Base-by-base conservation (phyloP, 352 stramenopile species). In the Halophytophthora batemanensis region DNA sequence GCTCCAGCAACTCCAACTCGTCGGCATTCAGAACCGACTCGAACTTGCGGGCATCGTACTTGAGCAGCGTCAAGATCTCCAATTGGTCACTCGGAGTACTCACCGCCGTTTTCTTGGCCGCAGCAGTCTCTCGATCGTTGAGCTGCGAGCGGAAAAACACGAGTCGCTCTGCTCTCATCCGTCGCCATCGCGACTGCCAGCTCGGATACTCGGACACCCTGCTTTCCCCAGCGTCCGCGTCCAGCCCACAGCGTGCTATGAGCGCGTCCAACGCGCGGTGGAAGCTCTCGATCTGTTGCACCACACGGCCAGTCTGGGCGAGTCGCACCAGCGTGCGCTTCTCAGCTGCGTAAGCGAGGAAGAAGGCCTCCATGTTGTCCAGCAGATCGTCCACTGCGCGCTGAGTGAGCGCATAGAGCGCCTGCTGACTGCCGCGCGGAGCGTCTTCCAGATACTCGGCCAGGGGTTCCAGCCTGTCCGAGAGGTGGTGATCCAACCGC, bases 271-370 rank as follows among this genome's bases (percentile, higher is more conserved):
- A 44, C 7, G 36, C 46, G 34, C 60, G 59, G n/a, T 69, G 59
- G 25, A 69, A 63, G 18, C 61, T 59, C 42, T 73, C 64, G 13
- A 69, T 53, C 56, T 69, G 55, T 23, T 66, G 55, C 36, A 67
- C 64, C 13, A 73, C 31, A 47, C 64, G 60, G n/a, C 64, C 64
- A 2, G 60, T 74, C 42, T 68, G 56, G 8, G 56, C 52, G 23
- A 70, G 60, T 6, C 64, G 56, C 64, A 50, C 68, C 6, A 74
- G 45, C 18, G 64, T 50, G 13, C 51, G 52, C 19, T 61, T 59
- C 38, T 74, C 56, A 21, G 45, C 42, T 23, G 51, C 50, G 23
- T 74, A 74, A 12, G 18, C 29, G 21, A 28, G 42, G 46, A 71
- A 67, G 52, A 71, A 67, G n/a, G n/a, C 51, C 38, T 64, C 34